Evolutionary conservation across 108 stramenopile species (phyloP), one percentile per base, ranked within the genome.

Genomic region (Discostella stelligeroides): DNA sequence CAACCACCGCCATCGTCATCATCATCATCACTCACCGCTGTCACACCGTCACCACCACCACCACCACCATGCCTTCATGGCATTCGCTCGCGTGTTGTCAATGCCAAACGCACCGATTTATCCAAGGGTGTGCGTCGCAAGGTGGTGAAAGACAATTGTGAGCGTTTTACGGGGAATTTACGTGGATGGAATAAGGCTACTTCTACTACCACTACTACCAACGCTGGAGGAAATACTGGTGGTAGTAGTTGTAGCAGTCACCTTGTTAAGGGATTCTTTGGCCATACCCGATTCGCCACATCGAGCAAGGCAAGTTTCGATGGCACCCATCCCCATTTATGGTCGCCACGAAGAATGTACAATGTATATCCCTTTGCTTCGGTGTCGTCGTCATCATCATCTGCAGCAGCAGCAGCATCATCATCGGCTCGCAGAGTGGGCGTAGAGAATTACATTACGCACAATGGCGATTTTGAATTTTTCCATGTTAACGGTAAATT

Each of bases 401-500:
- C 41, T 46, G 15, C 45, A 12, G 40, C 25, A 27, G 12, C 53
- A 21, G 23, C 29, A n/a, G 9, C 34, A 25, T 28, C 14, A 21
- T 18, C 29, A 5, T 4, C 7, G 45, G 43, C 70, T 41, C 39
- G 42, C 6, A 23, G 24, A n/a, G 68, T 60, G 42, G 43, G 62
- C 1, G 87, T 87, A 2, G 86, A 83, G 49, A 92, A 86, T 43
- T 92, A 78, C 51, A 82, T 92, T 48, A 89, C 91, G 10, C 94
- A 95, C 69, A 95, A 95, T 72, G 94, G 94, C 38, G 94, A 95
- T 72, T 89, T 95, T 66, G 94, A 95, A 28, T 92, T 89, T 62
- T 95, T 76, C 53, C 60, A 74, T 25, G 66, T 88, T 38, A 82
- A 82, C 65, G 85, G 85, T 0, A 80, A 85, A 54, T 79, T 75